A percentile compares a stretch with the other conserved stretches of the same genome.
phyloP scores from a whole-genome alignment of 73 alveolate species.

The Paramecium bursaria region DNA sequence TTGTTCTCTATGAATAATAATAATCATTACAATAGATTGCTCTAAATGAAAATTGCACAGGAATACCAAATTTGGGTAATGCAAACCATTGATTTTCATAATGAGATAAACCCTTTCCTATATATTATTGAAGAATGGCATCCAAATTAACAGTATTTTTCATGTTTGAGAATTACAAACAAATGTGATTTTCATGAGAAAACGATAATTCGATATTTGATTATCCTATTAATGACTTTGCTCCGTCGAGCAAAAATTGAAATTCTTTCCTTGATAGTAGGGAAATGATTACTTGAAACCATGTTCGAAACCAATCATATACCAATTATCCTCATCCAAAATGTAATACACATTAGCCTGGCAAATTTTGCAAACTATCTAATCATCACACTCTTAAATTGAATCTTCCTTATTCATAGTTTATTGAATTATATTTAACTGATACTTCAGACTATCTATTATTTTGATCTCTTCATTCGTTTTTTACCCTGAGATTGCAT shows the following conservation, averaged over 20 bases:
- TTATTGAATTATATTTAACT: conserved; percentile 5
- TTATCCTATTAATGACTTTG: conserved; percentile 36
- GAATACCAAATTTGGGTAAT: conserved; percentile 33
- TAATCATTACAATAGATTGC: no score
- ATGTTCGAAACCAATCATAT: conserved; percentile 63
- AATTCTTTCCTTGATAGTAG: conserved; percentile 51
- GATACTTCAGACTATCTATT: conserved; percentile 28
- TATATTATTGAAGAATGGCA: conserved; percentile 2
- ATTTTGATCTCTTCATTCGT: conserved; percentile 41
- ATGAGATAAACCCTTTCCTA: conserved; percentile 31
- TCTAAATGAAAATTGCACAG: conserved; percentile 19
- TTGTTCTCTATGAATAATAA: no score
- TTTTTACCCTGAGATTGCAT: neutral
- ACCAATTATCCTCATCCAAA: conserved; percentile 63
- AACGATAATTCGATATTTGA: conserved; percentile 34
- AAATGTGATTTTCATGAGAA: conserved; percentile 32
- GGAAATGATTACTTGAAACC: conserved; percentile 44
- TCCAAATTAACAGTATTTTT: conserved; percentile 25
- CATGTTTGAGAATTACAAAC: conserved; percentile 29
- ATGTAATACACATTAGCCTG: conserved; percentile 17
- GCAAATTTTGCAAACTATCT: conserved; percentile 45
- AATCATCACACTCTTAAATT: conserved; percentile 16
- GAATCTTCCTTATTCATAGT: conserved; percentile 30
- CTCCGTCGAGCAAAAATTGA: conserved; percentile 37
- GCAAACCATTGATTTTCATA: conserved; percentile 9